Evolutionary conservation across 2,329 filamentous ascomycete genomes (phyloP).

Genomic region (Cytospora piceicola): DNA sequence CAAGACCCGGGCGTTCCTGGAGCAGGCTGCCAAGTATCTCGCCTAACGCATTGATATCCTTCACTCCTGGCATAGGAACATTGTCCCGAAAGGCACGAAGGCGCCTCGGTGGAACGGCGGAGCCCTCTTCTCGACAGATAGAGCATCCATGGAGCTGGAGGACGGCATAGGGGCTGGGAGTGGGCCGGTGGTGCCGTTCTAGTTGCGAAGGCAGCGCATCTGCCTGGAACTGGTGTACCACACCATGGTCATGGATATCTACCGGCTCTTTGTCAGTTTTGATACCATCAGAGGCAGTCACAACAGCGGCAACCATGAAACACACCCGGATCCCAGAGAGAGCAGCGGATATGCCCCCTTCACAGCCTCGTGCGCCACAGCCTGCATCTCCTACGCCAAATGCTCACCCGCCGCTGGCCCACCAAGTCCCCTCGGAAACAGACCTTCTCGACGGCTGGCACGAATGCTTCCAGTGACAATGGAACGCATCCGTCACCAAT

Average conservation of each 20-base stretch:
- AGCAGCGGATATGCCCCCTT: background rate
- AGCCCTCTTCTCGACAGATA: background rate
- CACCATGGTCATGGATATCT: conserved; percentile 37
- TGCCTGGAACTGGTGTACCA: conserved; percentile 42
- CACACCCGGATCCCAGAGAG: background rate
- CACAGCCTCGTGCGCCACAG: conserved; percentile 7
- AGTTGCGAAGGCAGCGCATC: conserved; percentile 42
- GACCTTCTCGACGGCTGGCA: conserved; percentile 39
- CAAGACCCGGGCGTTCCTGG: background rate
- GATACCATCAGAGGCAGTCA: conserved; percentile 15
- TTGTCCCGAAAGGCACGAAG: background rate
- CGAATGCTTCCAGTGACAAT: conserved; percentile 38
- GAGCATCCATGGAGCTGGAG: background rate
- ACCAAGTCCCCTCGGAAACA: conserved; percentile 37
- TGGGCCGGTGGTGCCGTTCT: conserved; percentile 34
- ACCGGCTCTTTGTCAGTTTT: conserved; percentile 40
- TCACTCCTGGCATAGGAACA: background rate
- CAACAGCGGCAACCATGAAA: background rate
- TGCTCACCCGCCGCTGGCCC: conserved; percentile 38
- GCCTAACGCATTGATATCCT: background rate
- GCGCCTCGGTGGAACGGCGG: background rate
- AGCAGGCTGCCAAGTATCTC: background rate
- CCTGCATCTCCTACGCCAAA: conserved; percentile 38
- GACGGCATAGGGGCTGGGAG: background rate
- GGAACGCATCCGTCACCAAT: conserved; percentile 41